Conservation (phyloP, 106 monocot genomes). For the Dendrobium huoshanense region DNA sequence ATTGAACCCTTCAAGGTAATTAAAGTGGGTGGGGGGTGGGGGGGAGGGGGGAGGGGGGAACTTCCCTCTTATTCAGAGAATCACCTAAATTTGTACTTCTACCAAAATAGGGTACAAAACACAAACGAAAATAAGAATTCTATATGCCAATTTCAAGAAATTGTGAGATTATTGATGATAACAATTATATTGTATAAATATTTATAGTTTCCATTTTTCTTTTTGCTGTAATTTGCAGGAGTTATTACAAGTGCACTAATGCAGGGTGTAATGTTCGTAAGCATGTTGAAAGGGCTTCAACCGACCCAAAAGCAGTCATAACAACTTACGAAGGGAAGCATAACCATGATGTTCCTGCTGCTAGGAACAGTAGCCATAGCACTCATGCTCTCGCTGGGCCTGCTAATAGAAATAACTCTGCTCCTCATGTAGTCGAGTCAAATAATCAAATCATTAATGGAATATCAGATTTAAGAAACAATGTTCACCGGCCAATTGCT, state of each 20-base stretch:
- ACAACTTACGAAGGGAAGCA: conserved; percentile 89
- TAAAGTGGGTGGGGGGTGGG: no score
- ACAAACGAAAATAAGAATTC: no score
- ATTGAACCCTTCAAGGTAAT: no score
- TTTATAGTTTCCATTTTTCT: background rate
- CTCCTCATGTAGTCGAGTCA: background rate
- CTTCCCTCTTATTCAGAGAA: no score
- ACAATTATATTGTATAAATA: no score
- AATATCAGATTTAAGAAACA: conserved; percentile 11
- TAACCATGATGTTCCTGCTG: conserved; percentile 60
- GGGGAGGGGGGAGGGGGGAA: no score
- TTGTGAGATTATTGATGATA: no score
- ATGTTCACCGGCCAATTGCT: conserved; percentile 7
- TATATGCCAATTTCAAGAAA: no score
- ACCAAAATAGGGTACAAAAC: no score
- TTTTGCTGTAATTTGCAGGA: conserved; percentile 38
- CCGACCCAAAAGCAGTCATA: conserved; percentile 56
- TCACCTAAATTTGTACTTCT: no score
- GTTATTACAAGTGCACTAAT: conserved; percentile 82
- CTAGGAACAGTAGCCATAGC: conserved; percentile 46
- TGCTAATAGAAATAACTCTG: conserved; percentile 8
- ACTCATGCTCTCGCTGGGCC: background rate
- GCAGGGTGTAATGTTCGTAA: conserved; percentile 49
- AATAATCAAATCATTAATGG: conserved; percentile 8
- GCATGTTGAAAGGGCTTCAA: conserved; percentile 73